Evolutionary conservation across 345 rosid species (phyloP).

Genomic region (Sonneratia alba): DNA sequence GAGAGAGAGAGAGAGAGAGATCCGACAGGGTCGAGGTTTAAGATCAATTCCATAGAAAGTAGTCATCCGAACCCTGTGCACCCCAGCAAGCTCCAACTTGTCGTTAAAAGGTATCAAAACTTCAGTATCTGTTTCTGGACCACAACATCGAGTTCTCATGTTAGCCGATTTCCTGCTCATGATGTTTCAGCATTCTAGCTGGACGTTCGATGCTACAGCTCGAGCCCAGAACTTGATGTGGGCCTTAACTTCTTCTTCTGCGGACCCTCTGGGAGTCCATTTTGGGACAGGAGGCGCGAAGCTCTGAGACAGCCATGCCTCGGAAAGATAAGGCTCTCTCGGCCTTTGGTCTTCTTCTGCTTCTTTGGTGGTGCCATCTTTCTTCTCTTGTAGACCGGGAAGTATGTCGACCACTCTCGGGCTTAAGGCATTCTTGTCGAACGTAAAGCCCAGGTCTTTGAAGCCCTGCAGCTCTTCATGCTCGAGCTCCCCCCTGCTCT

Average conservation of each 20-base stretch:
- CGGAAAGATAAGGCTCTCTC: constrained; percentile 31
- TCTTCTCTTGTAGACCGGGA: constrained; percentile 30
- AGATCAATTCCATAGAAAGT: too few species aligned
- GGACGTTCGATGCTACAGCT: constrained; percentile 14
- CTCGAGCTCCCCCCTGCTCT: constrained; percentile 34
- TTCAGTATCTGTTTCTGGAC: not conserved
- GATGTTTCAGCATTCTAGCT: constrained; percentile 2
- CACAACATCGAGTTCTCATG: not conserved
- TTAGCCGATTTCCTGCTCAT: not conserved
- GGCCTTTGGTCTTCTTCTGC: constrained; percentile 4
- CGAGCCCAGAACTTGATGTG: constrained; percentile 19
- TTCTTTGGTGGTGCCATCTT: not conserved
- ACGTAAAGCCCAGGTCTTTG: constrained; percentile 38
- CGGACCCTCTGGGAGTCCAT: constrained; percentile 11
- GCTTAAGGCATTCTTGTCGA: constrained; percentile 27
- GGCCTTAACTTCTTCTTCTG: constrained; percentile 11
- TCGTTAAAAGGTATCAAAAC: not conserved
- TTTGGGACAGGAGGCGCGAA: constrained; percentile 7
- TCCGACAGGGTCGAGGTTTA: too few species aligned
- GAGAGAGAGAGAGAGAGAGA: too few species aligned
- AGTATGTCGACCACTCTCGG: constrained; percentile 19
- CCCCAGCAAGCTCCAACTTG: not conserved
- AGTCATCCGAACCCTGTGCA: not conserved
- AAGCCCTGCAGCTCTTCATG: constrained; percentile 34
- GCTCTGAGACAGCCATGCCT: constrained; percentile 14